Conservation (phyloP, 2,329 filamentous ascomycete genomes). For the Stagonosporopsis cucurbitacearum region DNA sequence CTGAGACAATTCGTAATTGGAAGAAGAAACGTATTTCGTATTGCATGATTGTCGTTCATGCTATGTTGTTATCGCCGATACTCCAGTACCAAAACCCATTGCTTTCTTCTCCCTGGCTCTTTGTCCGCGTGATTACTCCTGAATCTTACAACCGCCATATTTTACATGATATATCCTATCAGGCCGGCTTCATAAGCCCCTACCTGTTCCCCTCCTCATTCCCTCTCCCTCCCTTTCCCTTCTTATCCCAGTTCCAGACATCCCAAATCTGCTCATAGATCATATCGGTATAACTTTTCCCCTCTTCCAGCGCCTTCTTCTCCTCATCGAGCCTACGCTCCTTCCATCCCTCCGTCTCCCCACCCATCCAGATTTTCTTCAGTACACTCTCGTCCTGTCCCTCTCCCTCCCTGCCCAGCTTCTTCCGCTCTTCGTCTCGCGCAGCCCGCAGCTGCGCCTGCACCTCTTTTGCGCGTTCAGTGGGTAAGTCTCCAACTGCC, state of each 20-base stretch:
- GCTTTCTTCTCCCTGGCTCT: neutral
- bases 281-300: slow-evolving; percentile 51
- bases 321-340: slow-evolving; percentile 54
- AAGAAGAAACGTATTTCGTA: too few relatives aligned
- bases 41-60: neutral
- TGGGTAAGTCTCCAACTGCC: slow-evolving; percentile 38
- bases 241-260: slow-evolving; percentile 55
- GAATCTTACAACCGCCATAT: slow-evolving; percentile 15
- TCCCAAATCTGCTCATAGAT: slow-evolving; percentile 57
- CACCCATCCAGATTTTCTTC: slow-evolving; percentile 49
- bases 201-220: slow-evolving; percentile 36
- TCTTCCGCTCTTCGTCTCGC: slow-evolving; percentile 42
- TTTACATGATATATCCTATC: slow-evolving; percentile 5
- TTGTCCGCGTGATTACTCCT: neutral
- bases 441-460: slow-evolving; percentile 49
- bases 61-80: neutral
- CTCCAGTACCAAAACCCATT: neutral
- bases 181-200: neutral
- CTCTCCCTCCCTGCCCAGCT: slow-evolving; percentile 37
- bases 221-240: slow-evolving; percentile 39
- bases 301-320: slow-evolving; percentile 48
- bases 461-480: slow-evolving; percentile 46
- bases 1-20: neutral
- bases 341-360: slow-evolving; percentile 55
- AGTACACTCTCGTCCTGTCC: slow-evolving; percentile 36